Evolutionary conservation across 805 yeast genomes (phyloP).

Genomic region (Lipomyces kockii): DNA sequence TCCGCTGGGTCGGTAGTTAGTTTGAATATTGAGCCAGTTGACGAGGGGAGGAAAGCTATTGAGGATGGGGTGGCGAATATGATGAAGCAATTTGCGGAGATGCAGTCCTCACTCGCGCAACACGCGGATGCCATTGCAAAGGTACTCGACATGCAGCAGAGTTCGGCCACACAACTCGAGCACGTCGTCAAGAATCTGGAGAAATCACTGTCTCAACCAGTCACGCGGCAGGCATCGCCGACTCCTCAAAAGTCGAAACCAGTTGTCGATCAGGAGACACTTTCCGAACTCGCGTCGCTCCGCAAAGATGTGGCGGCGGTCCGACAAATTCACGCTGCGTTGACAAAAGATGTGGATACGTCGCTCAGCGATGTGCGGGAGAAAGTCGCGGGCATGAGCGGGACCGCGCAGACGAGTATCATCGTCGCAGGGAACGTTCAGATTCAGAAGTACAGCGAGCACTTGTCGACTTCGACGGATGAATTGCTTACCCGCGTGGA

Average conservation of each 20-base stretch:
- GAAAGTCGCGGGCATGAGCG: constrained; percentile 47
- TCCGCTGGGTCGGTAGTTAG: constrained; percentile 63
- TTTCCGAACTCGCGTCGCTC: constrained; percentile 51
- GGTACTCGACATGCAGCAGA: constrained; percentile 31
- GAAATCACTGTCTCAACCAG: constrained; percentile 7
- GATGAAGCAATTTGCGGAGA: constrained; percentile 37
- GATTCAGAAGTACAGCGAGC: constrained; percentile 75
- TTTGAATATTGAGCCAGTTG: constrained; percentile 52
- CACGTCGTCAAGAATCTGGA: constrained; percentile 11
- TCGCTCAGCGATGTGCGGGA: constrained; percentile 53
- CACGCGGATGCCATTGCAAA: constrained; percentile 37
- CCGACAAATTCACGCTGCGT: constrained; percentile 58
- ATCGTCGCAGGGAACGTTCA: constrained; percentile 49
- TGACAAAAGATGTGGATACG: constrained; percentile 50
- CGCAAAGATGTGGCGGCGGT: constrained; percentile 63
- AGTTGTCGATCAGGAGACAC: constrained; percentile 12
- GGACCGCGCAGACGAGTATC: constrained; percentile 26
- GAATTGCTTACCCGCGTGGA: constrained; percentile 76
- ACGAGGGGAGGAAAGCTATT: constrained; percentile 43
- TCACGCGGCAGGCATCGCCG: constrained; percentile 17
- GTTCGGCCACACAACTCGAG: constrained; percentile 22
- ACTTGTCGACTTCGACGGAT: constrained; percentile 79
- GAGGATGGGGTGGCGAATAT: constrained; percentile 41
- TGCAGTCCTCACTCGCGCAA: constrained; percentile 39
- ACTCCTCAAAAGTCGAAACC: constrained; percentile 6